Base-by-base conservation (phyloP, 768 basidiomycete genomes). In the Cyathus striatus region DNA sequence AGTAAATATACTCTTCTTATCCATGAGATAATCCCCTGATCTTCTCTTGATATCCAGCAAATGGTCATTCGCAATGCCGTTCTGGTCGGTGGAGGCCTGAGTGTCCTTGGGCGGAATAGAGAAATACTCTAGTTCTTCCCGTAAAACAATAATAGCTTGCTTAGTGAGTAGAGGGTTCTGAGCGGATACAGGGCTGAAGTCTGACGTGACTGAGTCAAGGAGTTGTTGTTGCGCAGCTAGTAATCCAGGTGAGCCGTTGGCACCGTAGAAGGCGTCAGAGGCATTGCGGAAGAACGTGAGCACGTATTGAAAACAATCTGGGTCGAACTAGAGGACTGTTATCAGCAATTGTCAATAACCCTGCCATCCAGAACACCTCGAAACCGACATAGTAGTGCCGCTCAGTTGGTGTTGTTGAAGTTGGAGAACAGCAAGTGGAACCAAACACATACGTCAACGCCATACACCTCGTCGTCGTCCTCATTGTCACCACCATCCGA, bases 41-140 rank as follows among this genome's bases (percentile, higher is more conserved):
- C 81, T 74, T 52, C 83, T 75, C 66, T 98, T 98, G 41, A 96
- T 68, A 39, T 85, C 80, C 41, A 90, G 66, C 56, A 98, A 69
- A 40, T 73, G 67, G 27, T 79, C 76, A 63, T 91, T 93, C 30
- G 91, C 87, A 49, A 82, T 76, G 7, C 93, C 93, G 41, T 81
- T 75, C 45, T 76, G 78, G 65, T 92, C 86, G 23, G 90, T 89
- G 20, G 68, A 56, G 13, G 84, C 79, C 13, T 59, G 56, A 26
- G 75, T 72, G 44, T 72, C 75, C 53, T 78, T 81, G 12, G 89
- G 85, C 2, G 95, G 92, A 48, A 99, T 97, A 25, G 91, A 86
- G 52, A 99, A 99, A 61, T 98, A 99, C 63, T 99, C 96, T 41
- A 99, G 75, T 66, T 99, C 96, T 62, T 99, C 96, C 22, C 96